Percentiles rank a stretch among this genome's conserved stretches.
Evolutionary conservation across 2,329 filamentous ascomycete species (phyloP).

Genomic region (Beauveria pseudobassiana): DNA sequence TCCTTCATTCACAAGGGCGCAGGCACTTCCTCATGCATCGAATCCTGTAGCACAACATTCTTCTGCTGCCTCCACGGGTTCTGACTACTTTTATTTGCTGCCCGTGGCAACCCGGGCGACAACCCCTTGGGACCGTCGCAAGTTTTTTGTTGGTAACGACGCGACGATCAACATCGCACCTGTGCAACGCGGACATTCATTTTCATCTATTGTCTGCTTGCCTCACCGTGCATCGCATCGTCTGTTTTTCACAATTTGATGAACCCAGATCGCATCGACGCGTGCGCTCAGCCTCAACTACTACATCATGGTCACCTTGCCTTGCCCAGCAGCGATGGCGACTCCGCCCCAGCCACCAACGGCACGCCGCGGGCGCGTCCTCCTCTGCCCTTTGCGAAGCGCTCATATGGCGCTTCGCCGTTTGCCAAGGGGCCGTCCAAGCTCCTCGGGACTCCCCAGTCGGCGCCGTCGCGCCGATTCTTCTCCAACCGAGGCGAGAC

Average conservation of each 20-base stretch:
- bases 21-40: constrained; percentile 1
- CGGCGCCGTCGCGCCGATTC: constrained; percentile 28
- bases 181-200: not conserved
- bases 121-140: not conserved
- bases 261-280: not conserved
- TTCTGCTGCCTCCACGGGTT: not conserved
- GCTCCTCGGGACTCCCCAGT: constrained; percentile 32
- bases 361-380: constrained; percentile 33
- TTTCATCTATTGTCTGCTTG: not conserved
- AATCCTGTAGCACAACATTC: not conserved
- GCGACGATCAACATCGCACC: not conserved
- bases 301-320: constrained; percentile 30
- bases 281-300: not conserved
- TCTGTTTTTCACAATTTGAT: not conserved
- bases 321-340: constrained; percentile 26
- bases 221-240: not conserved
- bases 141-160: not conserved
- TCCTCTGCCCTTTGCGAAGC: constrained; percentile 37
- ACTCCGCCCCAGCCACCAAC: constrained; percentile 23
- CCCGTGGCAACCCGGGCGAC: not conserved
- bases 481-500: constrained; percentile 28
- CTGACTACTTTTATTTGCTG: not conserved
- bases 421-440: constrained; percentile 20
- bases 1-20: not conserved
- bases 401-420: constrained; percentile 32